Conservation (phyloP, 2,329 filamentous ascomycete genomes). For the Hypoxylon sp. region DNA sequence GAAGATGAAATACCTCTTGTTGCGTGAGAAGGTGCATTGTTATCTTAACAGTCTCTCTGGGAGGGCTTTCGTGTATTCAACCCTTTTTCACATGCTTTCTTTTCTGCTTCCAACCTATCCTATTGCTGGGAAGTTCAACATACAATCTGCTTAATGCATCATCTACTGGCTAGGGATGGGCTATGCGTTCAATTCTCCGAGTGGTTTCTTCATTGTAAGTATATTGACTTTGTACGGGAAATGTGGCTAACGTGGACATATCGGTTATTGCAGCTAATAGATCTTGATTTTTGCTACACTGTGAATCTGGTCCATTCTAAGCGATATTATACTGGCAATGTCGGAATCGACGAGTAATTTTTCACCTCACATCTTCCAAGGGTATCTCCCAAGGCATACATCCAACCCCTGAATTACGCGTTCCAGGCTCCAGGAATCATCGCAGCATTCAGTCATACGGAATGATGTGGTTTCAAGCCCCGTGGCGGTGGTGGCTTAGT, state of each 20-base stretch:
- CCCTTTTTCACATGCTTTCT: neutral
- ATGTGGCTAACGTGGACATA: neutral
- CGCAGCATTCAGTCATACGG: neutral
- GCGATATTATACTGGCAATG: neutral
- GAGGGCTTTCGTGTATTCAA: neutral
- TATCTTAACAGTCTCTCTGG: neutral
- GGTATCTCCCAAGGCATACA: neutral
- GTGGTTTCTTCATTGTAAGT: neutral
- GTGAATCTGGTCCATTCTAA: neutral
- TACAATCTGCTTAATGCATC: neutral
- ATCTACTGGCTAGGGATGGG: neutral
- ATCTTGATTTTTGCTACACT: neutral
- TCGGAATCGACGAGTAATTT: neutral
- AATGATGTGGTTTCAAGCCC: neutral
- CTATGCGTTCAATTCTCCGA: neutral
- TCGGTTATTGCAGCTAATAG: neutral
- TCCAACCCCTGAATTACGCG: neutral
- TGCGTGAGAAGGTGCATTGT: neutral
- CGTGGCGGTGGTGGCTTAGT: slow-evolving; percentile 34
- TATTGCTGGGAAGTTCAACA: neutral
- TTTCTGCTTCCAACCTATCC: neutral
- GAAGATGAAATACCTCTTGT: neutral
- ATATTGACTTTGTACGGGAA: neutral
- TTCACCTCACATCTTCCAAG: neutral
- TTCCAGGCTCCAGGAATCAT: neutral